Evolutionary conservation across 2,329 filamentous ascomycete genomes (phyloP), one percentile per base, ranked within the genome.

Genomic region (Waltergamsia citrina): DNA sequence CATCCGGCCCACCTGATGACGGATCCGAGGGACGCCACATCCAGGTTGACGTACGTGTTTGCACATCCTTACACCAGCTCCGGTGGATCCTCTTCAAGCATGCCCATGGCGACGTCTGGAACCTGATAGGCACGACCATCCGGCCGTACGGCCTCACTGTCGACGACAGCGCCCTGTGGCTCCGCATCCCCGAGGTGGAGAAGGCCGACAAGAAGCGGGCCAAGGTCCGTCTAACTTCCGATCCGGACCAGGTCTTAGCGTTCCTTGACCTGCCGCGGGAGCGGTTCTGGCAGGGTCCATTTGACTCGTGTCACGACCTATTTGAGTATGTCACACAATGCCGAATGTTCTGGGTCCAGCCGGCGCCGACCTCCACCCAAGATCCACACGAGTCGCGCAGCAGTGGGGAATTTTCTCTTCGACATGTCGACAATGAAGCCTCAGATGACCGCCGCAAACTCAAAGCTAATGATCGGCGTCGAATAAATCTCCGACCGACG

Each of bases 101-200:
- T 12, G 25, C 74, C 1, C 84, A 90, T 44, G 80, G 81, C n/a
- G 84, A 90, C 44, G 37, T 76, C 1, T 78, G 78, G 67, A 81
- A 74, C 38, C 50, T 76, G 7, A 50, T 90, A 0, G 80, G 82
- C 5, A 63, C 69, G 14, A 71, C 67, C 7, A 73, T 85, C 40
- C 69, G 78, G 1, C 69, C 68, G 0, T 69, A 75, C 23, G 83
- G 83, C 2, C 67, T 92, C 7, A 81, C 74, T 0, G 59, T 75
- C 17, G 79, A 77, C 42, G 72, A 84, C 33, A 53, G 50, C 10
- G 81, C 74, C 2, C 54, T 92, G 2, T 74, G 69, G 49, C 45
- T 90, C 0, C 71, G 81, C 1, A 67, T 88, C 12, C 65, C 70
- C 4, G 78, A 85, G 48, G 75, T 87, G 22, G 83, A 88, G 45